Base-by-base conservation (phyloP, 495 filamentous ascomycete species). In the Neurospora cerealis region DNA sequence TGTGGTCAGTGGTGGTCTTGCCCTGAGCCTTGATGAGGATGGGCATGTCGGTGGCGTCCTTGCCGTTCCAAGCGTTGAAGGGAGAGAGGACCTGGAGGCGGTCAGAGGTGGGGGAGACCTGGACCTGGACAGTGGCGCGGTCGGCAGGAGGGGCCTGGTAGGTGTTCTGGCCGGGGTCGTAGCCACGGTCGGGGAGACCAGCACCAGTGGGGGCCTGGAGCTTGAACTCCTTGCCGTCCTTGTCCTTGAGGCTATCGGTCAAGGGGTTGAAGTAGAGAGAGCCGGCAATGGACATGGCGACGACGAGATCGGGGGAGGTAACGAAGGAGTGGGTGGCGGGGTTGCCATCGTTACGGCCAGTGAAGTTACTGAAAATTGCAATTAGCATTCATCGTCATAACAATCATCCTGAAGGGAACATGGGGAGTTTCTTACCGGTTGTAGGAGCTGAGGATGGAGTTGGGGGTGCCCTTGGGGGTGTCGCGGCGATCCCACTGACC, bases 1-100 rank as follows among this genome's bases (percentile, higher is more conserved):
- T 99, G 88, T 98, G 96, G 80, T 99, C 96, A 76, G 96, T 99
- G 73, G 96, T 99, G 75, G 96, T 98, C 91, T 99, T 99, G 83
- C 96, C 96, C 86, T 97, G 85, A 75, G 91, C 89, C 91, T 99
- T 99, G 89, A 99, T 99, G 76, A 99, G 87, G 82, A 99, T 97
- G 66, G 96, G 96, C 78, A 96, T 87, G 83, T 93, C 91, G 24
- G 82, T 84, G 74, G 92, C 91, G 83, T 98, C 95, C 90, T 98
- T 97, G 82, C 96, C 94, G 80, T 98, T 89, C 96, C 96, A 99
- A 32, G 92, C 74, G 71, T 88, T 46, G 89, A 99, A 99, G 71
- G 93, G 93, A 76, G 88, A 84, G 54, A 99, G 91, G 78, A 98
- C 81, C 87, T 98, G 96, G 69, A 99, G 93, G 85, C 96, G 93